Evolutionary conservation across 75 land plant species (phyloP).

Genomic region (Pseudotsuga menziesii): DNA sequence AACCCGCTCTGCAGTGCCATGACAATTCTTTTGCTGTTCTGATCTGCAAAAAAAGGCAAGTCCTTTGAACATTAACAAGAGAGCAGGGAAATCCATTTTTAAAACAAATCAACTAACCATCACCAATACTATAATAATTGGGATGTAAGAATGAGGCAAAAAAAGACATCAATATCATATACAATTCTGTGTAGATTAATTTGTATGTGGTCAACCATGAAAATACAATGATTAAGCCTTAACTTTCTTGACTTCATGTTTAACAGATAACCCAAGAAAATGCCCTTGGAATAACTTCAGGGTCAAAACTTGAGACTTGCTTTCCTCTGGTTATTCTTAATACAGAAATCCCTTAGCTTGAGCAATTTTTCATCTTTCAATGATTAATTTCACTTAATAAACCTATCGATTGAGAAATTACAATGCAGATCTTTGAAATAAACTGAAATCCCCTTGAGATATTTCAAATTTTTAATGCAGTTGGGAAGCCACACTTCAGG

Average conservation of each 20-base stretch:
- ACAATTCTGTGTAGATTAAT: not conserved
- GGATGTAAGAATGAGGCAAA: not conserved
- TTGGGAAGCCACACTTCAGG: too few species aligned
- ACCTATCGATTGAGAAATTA: too few species aligned
- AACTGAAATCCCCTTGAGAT: too few species aligned
- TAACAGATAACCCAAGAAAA: too few species aligned
- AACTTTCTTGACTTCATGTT: too few species aligned
- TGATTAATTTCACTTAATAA: too few species aligned
- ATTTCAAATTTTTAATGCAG: too few species aligned
- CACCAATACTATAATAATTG: not conserved
- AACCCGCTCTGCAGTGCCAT: constrained; percentile 96
- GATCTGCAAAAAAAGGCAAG: constrained; percentile 44
- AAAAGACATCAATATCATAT: not conserved
- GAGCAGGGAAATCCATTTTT: not conserved
- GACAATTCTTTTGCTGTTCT: constrained; percentile 88
- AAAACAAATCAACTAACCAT: constrained; percentile 5
- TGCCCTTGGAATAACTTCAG: too few species aligned
- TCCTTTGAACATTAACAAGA: not conserved
- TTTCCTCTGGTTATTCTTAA: not conserved
- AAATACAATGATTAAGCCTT: not conserved
- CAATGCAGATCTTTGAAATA: too few species aligned
- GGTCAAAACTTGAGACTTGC: not conserved
- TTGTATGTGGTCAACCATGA: not conserved
- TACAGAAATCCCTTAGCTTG: not conserved
- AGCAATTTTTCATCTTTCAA: too few species aligned